Percentiles rank a stretch among this genome's conserved stretches.
Conservation (phyloP, 768 basidiomycete species). For the Naganishia kalamii region DNA sequence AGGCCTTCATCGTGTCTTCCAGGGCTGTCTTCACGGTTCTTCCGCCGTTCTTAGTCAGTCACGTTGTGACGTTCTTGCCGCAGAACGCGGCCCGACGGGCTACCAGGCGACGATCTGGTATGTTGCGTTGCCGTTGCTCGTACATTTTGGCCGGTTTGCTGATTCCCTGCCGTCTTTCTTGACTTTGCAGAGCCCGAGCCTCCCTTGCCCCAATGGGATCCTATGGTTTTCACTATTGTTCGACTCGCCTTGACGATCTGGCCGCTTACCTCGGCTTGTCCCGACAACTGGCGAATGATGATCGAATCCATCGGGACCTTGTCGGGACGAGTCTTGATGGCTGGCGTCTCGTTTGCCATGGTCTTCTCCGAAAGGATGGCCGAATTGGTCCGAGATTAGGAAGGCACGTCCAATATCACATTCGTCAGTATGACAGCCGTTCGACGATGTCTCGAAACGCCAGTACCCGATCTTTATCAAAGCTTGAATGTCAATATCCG, state of each 20-base stretch:
- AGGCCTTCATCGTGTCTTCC: neutral
- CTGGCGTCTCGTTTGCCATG: slow-evolving; percentile 33
- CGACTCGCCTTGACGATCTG: slow-evolving; percentile 37
- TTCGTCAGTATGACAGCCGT: no score
- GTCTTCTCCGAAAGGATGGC: slow-evolving; percentile 34
- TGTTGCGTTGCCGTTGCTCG: neutral
- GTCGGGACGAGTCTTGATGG: slow-evolving; percentile 36
- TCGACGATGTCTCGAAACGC: neutral
- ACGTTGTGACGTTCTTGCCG: slow-evolving; percentile 34
- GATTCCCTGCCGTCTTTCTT: neutral
- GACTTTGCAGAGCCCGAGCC: slow-evolving; percentile 14
- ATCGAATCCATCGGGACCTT: slow-evolving; percentile 36
- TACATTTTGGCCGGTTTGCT: neutral
- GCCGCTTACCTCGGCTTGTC: slow-evolving; percentile 41
- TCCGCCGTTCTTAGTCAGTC: slow-evolving; percentile 36
- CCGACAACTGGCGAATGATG: slow-evolving; percentile 33
- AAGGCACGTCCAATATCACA: neutral
- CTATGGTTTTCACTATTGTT: slow-evolving; percentile 38
- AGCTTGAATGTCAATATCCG: no score
- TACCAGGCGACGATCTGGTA: neutral
- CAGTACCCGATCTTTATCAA: no score
- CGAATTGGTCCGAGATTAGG: slow-evolving; percentile 2
- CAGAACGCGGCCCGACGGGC: slow-evolving; percentile 18
- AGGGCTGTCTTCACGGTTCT: slow-evolving; percentile 42
- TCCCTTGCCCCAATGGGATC: slow-evolving; percentile 30